Evolutionary conservation across 108 stramenopile species (phyloP), one percentile per base, ranked within the genome.

Genomic region (Skeletonema menzelii): DNA sequence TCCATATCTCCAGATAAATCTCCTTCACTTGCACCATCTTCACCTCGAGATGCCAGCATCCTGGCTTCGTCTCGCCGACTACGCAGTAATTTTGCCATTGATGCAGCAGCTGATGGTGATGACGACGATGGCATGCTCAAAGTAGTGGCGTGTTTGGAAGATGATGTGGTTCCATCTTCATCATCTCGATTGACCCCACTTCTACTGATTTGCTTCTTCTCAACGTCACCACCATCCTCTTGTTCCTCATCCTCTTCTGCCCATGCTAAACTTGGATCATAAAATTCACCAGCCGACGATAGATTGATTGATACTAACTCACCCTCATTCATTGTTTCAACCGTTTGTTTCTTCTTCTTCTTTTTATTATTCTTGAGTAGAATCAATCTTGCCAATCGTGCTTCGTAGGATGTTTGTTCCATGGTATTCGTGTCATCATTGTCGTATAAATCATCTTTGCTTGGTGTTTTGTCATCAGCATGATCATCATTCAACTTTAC

Each of bases 351-450:
- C 49, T 61, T 47, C 12, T 70, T 31, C 8, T 31, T 37, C 13
- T 59, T 0, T 58, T 34, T 55, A 53, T 56, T 77, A 28, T 55
- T 65, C 44, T 66, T 65, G 5, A 77, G 57, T 40, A 77, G 30
- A 46, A 77, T 63, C 34, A 77, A 56, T 28, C 77, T 63, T 13
- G 65, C 77, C 32, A 77, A 24, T 13, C 77, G 55, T 20, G 77
- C 77, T 66, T 77, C 77, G 22, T 77, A 77, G 31, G 77, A 77
- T 34, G 64, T 69, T 44, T 77, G 77, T 28, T 77, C 77, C 27
- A 77, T 38, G 34, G 65, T 69, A 14, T 38, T 46, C 6, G 55
- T 27, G 12, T 63, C 64, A n/a, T 59, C 70, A 32, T 62, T 76
- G 42, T 76, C 75, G 38, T 76, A 74, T 20, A 62, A 5, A 19